Conservation (phyloP, 768 basidiomycete species). For the Suillus clintonianus region DNA sequence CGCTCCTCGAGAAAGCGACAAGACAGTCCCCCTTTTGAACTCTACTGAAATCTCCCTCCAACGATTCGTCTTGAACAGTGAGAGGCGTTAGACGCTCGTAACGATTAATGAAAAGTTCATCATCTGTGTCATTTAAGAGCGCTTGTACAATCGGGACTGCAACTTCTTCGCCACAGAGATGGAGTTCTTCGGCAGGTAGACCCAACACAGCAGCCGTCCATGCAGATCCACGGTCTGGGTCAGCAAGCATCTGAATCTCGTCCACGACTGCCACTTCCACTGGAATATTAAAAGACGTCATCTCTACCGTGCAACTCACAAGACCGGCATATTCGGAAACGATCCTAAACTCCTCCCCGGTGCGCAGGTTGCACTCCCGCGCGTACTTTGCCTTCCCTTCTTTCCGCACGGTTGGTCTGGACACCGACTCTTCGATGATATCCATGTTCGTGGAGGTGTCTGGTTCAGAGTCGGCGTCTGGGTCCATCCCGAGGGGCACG, state of each 20-base stretch:
- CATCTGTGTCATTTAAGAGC: slow-evolving; percentile 76
- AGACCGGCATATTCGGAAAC: slow-evolving; percentile 59
- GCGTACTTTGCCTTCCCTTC: slow-evolving; percentile 50
- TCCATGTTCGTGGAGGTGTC: slow-evolving; percentile 38
- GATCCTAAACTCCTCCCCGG: slow-evolving; percentile 86
- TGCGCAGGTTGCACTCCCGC: slow-evolving; percentile 80
- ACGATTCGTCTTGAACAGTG: slow-evolving; percentile 60
- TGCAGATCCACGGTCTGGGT: slow-evolving; percentile 71
- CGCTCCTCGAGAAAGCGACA: slow-evolving; percentile 77
- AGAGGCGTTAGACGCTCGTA: slow-evolving; percentile 90
- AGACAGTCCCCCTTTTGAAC: slow-evolving; percentile 87
- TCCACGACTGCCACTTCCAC: slow-evolving; percentile 91
- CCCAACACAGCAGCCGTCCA: slow-evolving; percentile 88
- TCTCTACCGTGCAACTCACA: slow-evolving; percentile 91
- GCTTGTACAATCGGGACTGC: slow-evolving; percentile 78
- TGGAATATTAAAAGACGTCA: slow-evolving; percentile 51
- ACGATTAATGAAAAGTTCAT: slow-evolving; percentile 75
- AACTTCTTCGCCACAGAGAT: slow-evolving; percentile 94
- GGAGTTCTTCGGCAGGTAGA: slow-evolving; percentile 74
- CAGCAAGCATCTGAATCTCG: slow-evolving; percentile 95
- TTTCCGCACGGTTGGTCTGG: slow-evolving; percentile 30
- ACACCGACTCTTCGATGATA: slow-evolving; percentile 19
- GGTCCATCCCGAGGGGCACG: slow-evolving; percentile 64
- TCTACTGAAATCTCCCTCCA: slow-evolving; percentile 59
- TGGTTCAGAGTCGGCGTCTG: slow-evolving; percentile 38